Percentiles rank a stretch among this genome's conserved stretches.
phyloP scores from a whole-genome alignment of 2,329 filamentous ascomycete species.

The Colletotrichum trifolii region DNA sequence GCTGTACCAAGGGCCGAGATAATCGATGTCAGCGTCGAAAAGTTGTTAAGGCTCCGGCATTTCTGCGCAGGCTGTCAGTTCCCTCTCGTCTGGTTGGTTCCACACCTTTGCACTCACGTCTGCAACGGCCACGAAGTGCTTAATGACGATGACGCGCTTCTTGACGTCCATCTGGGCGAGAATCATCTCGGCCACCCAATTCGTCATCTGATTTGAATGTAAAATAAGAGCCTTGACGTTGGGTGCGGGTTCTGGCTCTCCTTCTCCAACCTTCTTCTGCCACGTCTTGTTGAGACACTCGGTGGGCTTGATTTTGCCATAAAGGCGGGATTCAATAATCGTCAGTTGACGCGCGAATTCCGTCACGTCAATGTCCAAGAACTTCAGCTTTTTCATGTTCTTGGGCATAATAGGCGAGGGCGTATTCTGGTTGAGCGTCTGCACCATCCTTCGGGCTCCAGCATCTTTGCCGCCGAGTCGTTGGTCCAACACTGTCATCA shows the following conservation, averaged over 20 bases:
- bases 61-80: constrained; percentile 67
- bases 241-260: constrained; percentile 85
- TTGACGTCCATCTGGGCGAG: constrained; percentile 93
- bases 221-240: constrained; percentile 97
- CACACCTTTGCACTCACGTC: constrained; percentile 73
- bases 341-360: constrained; percentile 98
- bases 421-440: constrained; percentile 84
- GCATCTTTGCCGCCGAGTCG: constrained; percentile 89
- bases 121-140: constrained; percentile 96
- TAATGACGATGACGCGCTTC: constrained; percentile 96
- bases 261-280: constrained; percentile 92
- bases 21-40: constrained; percentile 96
- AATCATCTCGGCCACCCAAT: constrained; percentile 99
- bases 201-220: constrained; percentile 98
- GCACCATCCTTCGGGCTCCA: constrained; percentile 84
- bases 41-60: constrained; percentile 95
- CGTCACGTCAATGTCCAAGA: constrained; percentile 93
- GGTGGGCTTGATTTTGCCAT: constrained; percentile 94
- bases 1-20: constrained; percentile 95
- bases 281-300: constrained; percentile 99
- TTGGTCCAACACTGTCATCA: constrained; percentile 91
- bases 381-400: constrained; percentile 99
- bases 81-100: constrained; percentile 14
- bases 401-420: constrained; percentile 93
- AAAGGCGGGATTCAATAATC: constrained; percentile 94